phyloP scores from a whole-genome alignment of 345 rosid species.

The Cardamine occulta region DNA sequence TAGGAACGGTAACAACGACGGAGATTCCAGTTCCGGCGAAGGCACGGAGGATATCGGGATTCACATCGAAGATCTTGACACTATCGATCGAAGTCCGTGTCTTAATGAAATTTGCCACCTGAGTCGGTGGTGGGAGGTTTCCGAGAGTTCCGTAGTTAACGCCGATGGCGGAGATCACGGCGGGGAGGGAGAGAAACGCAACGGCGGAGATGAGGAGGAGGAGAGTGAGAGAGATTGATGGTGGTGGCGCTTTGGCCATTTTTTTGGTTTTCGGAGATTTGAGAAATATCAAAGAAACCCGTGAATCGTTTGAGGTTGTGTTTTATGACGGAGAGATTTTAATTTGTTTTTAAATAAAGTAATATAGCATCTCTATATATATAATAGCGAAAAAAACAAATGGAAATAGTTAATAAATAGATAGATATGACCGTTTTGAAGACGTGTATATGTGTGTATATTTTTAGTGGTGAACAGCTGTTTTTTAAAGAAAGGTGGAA shows the following conservation, averaged over 20 bases:
- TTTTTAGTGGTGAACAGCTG: constrained; percentile 35
- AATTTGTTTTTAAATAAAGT: background rate
- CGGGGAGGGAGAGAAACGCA: constrained; percentile 48
- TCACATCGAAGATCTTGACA: constrained; percentile 68
- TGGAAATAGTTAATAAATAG: background rate
- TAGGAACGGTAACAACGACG: constrained; percentile 59
- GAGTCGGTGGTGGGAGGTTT: constrained; percentile 73
- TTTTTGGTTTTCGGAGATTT: background rate
- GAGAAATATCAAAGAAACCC: constrained; percentile 28
- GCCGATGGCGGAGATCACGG: constrained; percentile 57
- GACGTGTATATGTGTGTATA: constrained; percentile 30
- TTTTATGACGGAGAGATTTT: constrained; percentile 23
- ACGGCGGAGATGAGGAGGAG: constrained; percentile 42
- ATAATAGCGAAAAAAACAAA: background rate
- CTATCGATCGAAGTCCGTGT: constrained; percentile 65
- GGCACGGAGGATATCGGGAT: constrained; percentile 71
- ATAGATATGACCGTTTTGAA: constrained; percentile 29
- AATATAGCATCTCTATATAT: background rate
- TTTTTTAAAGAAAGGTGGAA: background rate
- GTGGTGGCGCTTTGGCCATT: constrained; percentile 34
- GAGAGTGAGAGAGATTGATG: constrained; percentile 20
- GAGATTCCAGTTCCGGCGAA: constrained; percentile 66
- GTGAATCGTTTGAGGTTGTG: constrained; percentile 44
- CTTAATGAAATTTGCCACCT: constrained; percentile 72
- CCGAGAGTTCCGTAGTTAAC: constrained; percentile 81